Base-by-base conservation (phyloP, 768 basidiomycete species). In the Chlorophyllum brunneum region DNA sequence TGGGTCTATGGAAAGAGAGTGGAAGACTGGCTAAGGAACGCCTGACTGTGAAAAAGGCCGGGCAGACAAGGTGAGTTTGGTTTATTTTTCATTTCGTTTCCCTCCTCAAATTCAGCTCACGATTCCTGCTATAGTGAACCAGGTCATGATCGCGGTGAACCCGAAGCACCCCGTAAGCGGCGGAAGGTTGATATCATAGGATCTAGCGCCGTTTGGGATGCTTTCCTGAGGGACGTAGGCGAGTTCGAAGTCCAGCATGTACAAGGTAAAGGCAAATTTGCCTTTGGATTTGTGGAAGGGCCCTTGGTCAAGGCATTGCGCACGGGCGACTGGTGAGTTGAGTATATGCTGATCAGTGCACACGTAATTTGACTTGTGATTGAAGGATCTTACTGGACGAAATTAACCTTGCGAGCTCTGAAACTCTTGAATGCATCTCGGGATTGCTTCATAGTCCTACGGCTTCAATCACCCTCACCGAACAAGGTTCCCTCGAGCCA, bases 281-380 rank as follows among this genome's bases (percentile, higher is more conserved):
- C 94, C 0, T 98, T 98, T 62, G 84, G 85, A 7, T 98, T 98
- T 60, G 85, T 98, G 1, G 97, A 99, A 63, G 97, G 95, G 0
- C 95, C 97, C 10, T 72, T 99, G n/a, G 83, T 97, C 20, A 89
- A 86, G 59, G 97, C 97, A 2, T 67, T 99, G 51, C 79, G 87
- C 24, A 78, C 77, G 40, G 97, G 97, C 4, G 83, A 95, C 64
- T 99, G 97, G 97, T 95, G 61, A 60, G 88, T 71, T 15, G 1
- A n/a, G 22, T 15, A 3, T 29, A 43, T 26, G 18, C 48, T 45
- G 30, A 40, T 13, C 3, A 27, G 23, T 30, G 18, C 48, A 7
- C 42, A 54, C 49, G 45, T 33, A 24, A 16, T 36, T 53, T 56
- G 20, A 44, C 36, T 26, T 33, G 11, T 48, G 44, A 7, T 11